These are phyloP conservation scores for Septoria linicola DNA, from an alignment of 2,329 filamentous ascomycete genomes.

Conservation along the genomic window DNA sequence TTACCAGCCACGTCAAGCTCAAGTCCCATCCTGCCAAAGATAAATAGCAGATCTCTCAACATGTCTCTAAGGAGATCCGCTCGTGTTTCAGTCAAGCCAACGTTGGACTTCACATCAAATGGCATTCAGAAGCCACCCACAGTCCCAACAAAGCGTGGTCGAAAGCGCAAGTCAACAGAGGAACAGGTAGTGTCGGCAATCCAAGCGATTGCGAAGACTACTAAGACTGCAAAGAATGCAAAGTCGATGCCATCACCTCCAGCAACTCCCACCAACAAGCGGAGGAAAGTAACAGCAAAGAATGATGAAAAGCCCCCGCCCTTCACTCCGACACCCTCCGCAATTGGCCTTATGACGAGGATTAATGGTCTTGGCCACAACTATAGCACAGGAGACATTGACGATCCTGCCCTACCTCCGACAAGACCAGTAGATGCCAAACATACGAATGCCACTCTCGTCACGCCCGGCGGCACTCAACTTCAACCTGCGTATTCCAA, in stretches of 20 bases:
- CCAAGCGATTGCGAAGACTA: constrained; percentile 11
- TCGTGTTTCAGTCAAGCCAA: constrained; percentile 40
- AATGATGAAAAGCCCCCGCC: constrained; percentile 37
- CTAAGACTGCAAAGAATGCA: constrained; percentile 16
- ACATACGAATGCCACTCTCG: constrained; percentile 65
- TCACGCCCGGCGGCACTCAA: constrained; percentile 69
- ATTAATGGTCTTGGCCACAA: constrained; percentile 33
- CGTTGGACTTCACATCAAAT: constrained; percentile 2
- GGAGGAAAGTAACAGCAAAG: constrained; percentile 29
- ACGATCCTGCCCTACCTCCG: constrained; percentile 37
- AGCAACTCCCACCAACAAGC: constrained; percentile 32
- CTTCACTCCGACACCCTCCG: constrained; percentile 51
- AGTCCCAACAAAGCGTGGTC: constrained; percentile 28
- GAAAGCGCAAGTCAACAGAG: constrained; percentile 25
- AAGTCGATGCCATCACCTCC: constrained; percentile 36
- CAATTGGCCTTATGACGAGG: constrained; percentile 49
- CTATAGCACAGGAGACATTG: constrained; percentile 43
- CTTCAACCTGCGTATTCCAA: constrained; percentile 53
- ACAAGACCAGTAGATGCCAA: constrained; percentile 61
- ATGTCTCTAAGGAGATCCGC: constrained; percentile 57
- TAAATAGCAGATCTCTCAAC: constrained; percentile 16
- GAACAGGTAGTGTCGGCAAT: constrained; percentile 21
- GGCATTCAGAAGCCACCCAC: constrained; percentile 8
- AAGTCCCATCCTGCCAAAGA: not conserved
- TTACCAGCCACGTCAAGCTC: not conserved